Conservation (phyloP, 2,329 filamentous ascomycete genomes). For the Trichoderma gracile region DNA sequence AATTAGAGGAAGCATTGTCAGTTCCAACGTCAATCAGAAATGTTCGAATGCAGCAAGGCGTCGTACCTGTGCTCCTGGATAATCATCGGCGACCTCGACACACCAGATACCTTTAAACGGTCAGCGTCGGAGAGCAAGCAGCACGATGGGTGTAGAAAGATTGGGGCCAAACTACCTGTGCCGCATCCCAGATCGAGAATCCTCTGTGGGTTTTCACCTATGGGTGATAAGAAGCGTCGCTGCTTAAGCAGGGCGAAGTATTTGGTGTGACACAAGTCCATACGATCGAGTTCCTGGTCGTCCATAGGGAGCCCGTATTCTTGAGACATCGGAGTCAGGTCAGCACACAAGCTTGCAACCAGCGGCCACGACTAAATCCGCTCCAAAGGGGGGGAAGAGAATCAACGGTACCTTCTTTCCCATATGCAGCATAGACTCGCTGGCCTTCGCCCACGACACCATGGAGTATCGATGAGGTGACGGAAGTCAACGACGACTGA, state of each 20-base stretch:
- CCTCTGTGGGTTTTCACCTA: conserved; percentile 32
- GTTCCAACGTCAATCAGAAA: neutral
- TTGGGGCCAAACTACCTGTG: conserved; percentile 27
- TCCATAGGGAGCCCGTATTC: conserved; percentile 46
- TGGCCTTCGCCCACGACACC: conserved; percentile 36
- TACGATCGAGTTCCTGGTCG: conserved; percentile 42
- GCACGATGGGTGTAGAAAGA: neutral
- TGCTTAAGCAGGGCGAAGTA: conserved; percentile 36
- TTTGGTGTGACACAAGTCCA: conserved; percentile 42
- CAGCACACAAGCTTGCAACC: neutral
- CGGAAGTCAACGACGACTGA: conserved; percentile 35
- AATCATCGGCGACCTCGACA: conserved; percentile 44
- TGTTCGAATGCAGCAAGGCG: neutral
- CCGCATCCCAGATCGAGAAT: conserved; percentile 36
- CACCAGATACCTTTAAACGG: conserved; percentile 35
- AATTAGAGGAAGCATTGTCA: neutral
- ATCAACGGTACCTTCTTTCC: conserved; percentile 36
- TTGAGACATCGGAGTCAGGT: conserved; percentile 22
- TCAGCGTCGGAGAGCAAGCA: neutral
- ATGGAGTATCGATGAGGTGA: conserved; percentile 34
- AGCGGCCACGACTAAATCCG: neutral
- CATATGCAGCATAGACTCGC: conserved; percentile 38
- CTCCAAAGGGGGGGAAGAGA: too few relatives aligned
- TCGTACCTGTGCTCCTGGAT: conserved; percentile 30
- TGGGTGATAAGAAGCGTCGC: conserved; percentile 32